These are phyloP conservation scores for Colletotrichum theobromicola DNA, from an alignment of 2,329 filamentous ascomycete genomes.

Conservation along the genomic window DNA sequence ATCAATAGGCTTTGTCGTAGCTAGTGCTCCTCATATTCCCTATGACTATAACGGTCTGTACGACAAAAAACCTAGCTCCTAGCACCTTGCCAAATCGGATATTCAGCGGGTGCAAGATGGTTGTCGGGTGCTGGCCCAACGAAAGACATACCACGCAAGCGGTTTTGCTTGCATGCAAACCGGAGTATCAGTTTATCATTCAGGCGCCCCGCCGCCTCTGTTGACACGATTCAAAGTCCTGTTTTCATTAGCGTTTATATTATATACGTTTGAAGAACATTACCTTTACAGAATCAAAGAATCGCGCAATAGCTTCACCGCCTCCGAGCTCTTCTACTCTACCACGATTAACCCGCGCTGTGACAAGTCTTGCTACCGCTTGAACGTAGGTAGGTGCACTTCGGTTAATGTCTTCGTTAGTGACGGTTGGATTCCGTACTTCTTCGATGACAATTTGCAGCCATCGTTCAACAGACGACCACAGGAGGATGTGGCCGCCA, in stretches of 20 bases:
- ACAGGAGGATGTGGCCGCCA: slow-evolving; percentile 10
- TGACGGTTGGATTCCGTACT: not conserved
- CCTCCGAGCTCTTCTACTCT: not conserved
- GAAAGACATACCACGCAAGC: too few relatives aligned
- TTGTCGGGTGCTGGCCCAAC: too few relatives aligned
- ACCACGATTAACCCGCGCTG: not conserved
- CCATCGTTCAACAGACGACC: not conserved
- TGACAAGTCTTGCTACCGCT: not conserved
- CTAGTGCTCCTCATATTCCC: too few relatives aligned
- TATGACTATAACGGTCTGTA: too few relatives aligned
- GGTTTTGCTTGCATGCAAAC: not conserved
- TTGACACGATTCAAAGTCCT: not conserved
- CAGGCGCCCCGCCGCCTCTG: not conserved
- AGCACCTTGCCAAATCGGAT: too few relatives aligned
- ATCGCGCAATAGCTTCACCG: not conserved
- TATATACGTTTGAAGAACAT: not conserved
- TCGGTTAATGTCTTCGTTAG: not conserved
- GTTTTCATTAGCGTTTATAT: not conserved
- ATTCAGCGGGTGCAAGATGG: too few relatives aligned
- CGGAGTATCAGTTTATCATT: not conserved
- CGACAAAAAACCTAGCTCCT: too few relatives aligned
- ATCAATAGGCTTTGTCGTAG: too few relatives aligned
- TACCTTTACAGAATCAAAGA: not conserved
- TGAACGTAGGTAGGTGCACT: not conserved
- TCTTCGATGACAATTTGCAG: not conserved